Conservation (phyloP, 106 monocot genomes). For the Cymbidium sinense region DNA sequence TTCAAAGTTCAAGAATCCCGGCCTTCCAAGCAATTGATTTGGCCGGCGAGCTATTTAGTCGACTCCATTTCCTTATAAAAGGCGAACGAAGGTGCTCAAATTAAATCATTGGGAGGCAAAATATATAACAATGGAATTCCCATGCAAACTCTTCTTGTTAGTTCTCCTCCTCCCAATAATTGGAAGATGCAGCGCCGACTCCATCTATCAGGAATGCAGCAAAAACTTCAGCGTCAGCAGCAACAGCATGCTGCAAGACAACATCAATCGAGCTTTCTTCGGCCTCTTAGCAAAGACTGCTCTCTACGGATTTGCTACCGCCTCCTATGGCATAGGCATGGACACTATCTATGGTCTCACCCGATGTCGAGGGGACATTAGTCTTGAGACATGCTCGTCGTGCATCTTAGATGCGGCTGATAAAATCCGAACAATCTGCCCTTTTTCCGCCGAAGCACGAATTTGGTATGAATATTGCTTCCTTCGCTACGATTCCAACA, state of each 20-base stretch:
- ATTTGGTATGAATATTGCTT: conserved; percentile 1
- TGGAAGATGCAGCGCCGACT: background rate
- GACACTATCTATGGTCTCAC: background rate
- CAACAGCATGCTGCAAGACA: background rate
- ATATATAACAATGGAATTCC: background rate
- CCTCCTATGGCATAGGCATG: background rate
- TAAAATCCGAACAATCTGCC: background rate
- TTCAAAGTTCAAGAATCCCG: too few relatives aligned
- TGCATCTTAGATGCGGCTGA: background rate
- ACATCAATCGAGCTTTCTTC: background rate
- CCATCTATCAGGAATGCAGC: background rate
- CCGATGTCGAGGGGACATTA: background rate
- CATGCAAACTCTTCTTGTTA: background rate
- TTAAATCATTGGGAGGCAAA: background rate
- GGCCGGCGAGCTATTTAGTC: too few relatives aligned
- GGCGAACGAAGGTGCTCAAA: background rate
- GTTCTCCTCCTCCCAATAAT: background rate
- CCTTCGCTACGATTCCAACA: background rate
- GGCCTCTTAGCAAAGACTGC: background rate
- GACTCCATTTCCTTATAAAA: too few relatives aligned
- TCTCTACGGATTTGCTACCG: background rate
- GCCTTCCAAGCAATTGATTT: too few relatives aligned
- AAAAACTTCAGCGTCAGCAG: background rate
- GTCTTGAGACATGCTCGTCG: background rate
- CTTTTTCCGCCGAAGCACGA: background rate